Percentiles rank a stretch among this genome's conserved stretches.
Evolutionary conservation across 352 stramenopile species (phyloP).

Genomic region (Blastocystis sp.): DNA sequence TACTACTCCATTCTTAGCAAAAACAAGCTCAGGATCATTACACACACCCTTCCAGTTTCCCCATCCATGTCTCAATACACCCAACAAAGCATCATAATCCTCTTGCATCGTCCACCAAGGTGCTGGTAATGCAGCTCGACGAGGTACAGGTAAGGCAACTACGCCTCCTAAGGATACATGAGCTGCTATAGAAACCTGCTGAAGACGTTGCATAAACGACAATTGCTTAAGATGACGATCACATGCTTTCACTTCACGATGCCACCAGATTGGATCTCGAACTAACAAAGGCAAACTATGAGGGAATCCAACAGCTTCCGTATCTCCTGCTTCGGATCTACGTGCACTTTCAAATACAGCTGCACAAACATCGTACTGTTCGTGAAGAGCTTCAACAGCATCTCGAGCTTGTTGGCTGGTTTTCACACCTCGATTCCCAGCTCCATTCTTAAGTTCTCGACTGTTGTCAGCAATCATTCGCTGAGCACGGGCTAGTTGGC

Average conservation of each 20-base stretch:
- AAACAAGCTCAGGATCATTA: constrained; percentile 20
- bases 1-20: constrained; percentile 11
- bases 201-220: constrained; percentile 3
- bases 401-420: constrained; percentile 10
- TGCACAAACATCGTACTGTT: neutral
- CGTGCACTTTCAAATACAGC: constrained; percentile 1
- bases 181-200: neutral
- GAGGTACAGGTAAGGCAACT: neutral
- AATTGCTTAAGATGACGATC: constrained; percentile 31
- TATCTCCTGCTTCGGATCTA: neutral
- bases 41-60: constrained; percentile 50
- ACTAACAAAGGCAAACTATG: constrained; percentile 6
- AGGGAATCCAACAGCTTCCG: constrained; percentile 10
- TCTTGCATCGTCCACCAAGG: constrained; percentile 54
- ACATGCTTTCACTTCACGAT: constrained; percentile 34
- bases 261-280: constrained; percentile 26
- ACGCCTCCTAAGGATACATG: neutral
- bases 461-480: constrained; percentile 20
- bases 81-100: constrained; percentile 27
- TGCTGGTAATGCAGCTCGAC: constrained; percentile 23
- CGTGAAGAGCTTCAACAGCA: neutral
- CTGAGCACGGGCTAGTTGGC: constrained; percentile 3
- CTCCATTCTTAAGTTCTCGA: neutral
- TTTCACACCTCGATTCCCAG: neutral
- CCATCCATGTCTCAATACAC: constrained; percentile 33